phyloP scores from a whole-genome alignment of 352 stramenopile species.

The Thalassiosira mediterranea region DNA sequence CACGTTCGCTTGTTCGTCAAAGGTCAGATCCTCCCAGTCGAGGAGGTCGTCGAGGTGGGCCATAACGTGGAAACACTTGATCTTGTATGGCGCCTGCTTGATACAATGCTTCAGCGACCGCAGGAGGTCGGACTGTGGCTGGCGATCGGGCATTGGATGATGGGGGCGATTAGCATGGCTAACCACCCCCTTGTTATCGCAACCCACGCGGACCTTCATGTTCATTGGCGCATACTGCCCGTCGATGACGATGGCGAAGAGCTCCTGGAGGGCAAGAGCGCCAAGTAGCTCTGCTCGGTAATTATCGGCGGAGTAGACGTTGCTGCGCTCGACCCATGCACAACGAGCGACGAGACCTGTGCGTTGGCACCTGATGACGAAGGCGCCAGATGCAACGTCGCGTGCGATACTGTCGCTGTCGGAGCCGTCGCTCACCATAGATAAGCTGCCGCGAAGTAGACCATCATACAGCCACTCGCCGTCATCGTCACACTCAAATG shows the following conservation, averaged over 20 bases:
- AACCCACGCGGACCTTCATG: slow-evolving; percentile 2
- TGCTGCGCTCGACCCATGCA: not conserved
- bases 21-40: not conserved
- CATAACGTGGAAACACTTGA: slow-evolving; percentile 15
- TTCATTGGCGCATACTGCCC: not conserved
- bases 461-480: slow-evolving; percentile 7
- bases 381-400: not conserved
- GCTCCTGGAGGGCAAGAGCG: not conserved
- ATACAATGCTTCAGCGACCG: slow-evolving; percentile 13
- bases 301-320: slow-evolving; percentile 1
- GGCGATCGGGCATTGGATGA: too few relatives aligned
- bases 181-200: slow-evolving; percentile 37
- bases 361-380: slow-evolving; percentile 1
- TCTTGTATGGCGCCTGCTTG: not conserved
- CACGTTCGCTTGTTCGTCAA: slow-evolving; percentile 24
- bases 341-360: not conserved
- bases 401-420: not conserved
- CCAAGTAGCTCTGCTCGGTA: slow-evolving; percentile 18
- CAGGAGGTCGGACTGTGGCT: slow-evolving; percentile 38
- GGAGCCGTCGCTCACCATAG: slow-evolving; percentile 11
- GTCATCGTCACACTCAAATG: slow-evolving; percentile 2
- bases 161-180: slow-evolving; percentile 20
- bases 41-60: slow-evolving; percentile 25
- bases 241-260: not conserved
- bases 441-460: not conserved